phyloP scores from a whole-genome alignment of 441 rosid species.

The Croton laevigatus region DNA sequence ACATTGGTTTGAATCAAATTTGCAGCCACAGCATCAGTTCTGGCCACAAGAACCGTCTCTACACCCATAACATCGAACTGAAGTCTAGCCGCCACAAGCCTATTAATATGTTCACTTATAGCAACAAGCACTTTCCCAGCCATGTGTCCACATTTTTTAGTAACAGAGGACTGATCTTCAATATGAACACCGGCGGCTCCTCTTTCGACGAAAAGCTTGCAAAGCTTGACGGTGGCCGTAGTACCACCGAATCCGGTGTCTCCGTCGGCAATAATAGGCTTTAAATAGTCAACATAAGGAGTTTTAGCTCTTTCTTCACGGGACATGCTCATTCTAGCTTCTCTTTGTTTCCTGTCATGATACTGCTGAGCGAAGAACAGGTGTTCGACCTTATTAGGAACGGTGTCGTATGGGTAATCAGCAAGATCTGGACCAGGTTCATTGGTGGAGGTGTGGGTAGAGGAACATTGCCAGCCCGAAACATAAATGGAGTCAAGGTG shows the following conservation, averaged over 20 bases:
- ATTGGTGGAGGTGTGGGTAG: slow-evolving; percentile 81
- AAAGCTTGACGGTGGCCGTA: slow-evolving; percentile 86
- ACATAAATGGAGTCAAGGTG: slow-evolving; percentile 81
- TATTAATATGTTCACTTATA: slow-evolving; percentile 77
- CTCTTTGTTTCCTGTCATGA: slow-evolving; percentile 90
- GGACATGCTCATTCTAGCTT: slow-evolving; percentile 85
- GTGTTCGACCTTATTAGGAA: slow-evolving; percentile 91
- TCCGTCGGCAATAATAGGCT: slow-evolving; percentile 96
- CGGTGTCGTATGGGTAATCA: slow-evolving; percentile 89
- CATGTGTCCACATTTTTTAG: slow-evolving; percentile 96
- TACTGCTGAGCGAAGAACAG: slow-evolving; percentile 86
- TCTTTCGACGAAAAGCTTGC: slow-evolving; percentile 90
- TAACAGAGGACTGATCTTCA: slow-evolving; percentile 91
- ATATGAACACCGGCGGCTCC: slow-evolving; percentile 95
- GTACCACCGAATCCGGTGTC: slow-evolving; percentile 94
- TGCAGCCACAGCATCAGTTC: slow-evolving; percentile 85
- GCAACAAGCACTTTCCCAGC: slow-evolving; percentile 95
- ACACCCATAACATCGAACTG: slow-evolving; percentile 93
- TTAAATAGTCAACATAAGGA: slow-evolving; percentile 73
- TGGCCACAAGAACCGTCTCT: slow-evolving; percentile 85
- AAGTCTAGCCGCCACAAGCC: slow-evolving; percentile 88
- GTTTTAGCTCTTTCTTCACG: slow-evolving; percentile 81
- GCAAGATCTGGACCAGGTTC: slow-evolving; percentile 98
- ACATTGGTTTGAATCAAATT: slow-evolving; percentile 79
- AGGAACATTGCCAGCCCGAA: slow-evolving; percentile 98